A percentile compares a stretch with the other conserved stretches of the same genome.
These are phyloP conservation scores for Straminergon stramineum DNA, from an alignment of 225 moss, liverwort and hornwort genomes.

Conservation along the genomic window DNA sequence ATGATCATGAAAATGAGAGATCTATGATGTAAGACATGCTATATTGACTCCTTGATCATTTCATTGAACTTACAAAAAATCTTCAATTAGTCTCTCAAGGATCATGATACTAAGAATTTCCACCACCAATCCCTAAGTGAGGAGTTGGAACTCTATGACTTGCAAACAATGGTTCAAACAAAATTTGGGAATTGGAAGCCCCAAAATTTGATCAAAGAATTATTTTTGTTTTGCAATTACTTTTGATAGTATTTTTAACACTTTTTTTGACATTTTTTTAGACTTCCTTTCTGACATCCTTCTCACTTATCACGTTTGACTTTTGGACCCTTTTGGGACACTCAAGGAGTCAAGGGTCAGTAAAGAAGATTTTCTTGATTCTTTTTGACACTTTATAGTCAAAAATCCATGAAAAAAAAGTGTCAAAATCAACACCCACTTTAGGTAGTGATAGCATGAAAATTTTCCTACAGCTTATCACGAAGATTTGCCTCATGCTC, in stretches of 20 bases:
- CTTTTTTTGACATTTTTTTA: accelerated
- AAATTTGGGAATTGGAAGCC: background rate
- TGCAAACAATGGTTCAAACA: background rate
- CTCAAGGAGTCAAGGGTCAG: too few species aligned
- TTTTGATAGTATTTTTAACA: background rate
- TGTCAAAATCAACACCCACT: background rate
- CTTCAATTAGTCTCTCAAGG: background rate
- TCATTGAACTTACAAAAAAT: background rate
- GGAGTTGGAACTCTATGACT: background rate
- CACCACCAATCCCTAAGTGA: background rate
- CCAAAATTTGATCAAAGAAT: background rate
- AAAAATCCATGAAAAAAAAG: accelerated
- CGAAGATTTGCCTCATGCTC: background rate
- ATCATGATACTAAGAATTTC: background rate
- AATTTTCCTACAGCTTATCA: background rate
- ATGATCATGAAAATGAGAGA: background rate
- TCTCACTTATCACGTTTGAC: accelerated
- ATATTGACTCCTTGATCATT: background rate
- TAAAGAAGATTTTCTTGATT: background rate
- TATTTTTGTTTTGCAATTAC: background rate
- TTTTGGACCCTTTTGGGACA: too few species aligned
- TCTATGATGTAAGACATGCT: background rate
- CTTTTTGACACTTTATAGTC: background rate
- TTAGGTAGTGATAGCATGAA: background rate
- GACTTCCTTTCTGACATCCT: background rate